A percentile compares a stretch with the other conserved stretches of the same genome.
Evolutionary conservation across 352 stramenopile species (phyloP).

Genomic region (Aphanomyces cochlioides): DNA sequence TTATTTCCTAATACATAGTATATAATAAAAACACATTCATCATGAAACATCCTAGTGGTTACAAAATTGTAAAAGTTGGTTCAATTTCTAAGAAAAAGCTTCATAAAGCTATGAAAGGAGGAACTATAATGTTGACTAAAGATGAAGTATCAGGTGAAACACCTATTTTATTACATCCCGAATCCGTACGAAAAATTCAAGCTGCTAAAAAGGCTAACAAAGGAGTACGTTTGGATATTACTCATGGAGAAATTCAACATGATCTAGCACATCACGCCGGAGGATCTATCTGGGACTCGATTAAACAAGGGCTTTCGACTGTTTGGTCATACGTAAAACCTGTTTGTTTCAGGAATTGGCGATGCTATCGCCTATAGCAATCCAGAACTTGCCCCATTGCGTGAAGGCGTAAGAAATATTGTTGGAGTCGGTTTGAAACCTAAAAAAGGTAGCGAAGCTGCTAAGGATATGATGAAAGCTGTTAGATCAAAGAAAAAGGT

Average conservation of each 20-base stretch:
- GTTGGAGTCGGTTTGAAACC: neutral
- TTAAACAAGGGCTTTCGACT: neutral
- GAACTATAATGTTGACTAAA: neutral
- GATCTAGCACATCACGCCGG: neutral
- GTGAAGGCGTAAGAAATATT: neutral
- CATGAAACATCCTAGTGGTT: neutral
- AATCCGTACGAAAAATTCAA: too few species aligned
- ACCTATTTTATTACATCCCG: too few species aligned
- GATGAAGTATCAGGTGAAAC: neutral
- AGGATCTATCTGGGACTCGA: neutral
- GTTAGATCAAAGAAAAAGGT: neutral
- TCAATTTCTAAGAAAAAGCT: neutral
- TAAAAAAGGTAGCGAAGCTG: neutral
- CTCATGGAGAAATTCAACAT: neutral
- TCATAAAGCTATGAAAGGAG: neutral
- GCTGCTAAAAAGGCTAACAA: slow-evolving; percentile 1
- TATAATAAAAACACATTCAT: neutral
- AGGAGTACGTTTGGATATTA: slow-evolving; percentile 1
- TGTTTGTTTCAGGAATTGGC: neutral
- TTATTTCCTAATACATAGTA: neutral
- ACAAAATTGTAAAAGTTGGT: neutral
- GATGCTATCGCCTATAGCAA: neutral
- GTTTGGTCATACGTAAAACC: neutral
- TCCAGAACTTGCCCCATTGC: too few species aligned
- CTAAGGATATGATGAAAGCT: neutral